Evolutionary conservation across 2,329 filamentous ascomycete species (phyloP).

Genomic region (Dendrostoma leiphaemia): DNA sequence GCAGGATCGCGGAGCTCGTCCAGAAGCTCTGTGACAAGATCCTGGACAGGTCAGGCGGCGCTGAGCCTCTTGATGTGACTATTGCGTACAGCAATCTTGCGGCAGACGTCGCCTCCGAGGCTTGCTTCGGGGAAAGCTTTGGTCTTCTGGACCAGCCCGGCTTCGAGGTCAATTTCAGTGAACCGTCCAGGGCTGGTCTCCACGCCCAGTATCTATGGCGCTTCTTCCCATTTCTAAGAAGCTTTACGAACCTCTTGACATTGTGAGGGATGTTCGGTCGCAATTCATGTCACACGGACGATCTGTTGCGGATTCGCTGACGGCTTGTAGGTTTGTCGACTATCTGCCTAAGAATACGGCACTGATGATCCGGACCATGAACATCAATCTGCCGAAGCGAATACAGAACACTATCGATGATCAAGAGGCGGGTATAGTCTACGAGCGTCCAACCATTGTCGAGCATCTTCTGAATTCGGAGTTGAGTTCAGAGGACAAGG

Average conservation of each 20-base stretch:
- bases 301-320: no score
- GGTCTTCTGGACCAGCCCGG: constrained; percentile 24
- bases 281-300: not conserved
- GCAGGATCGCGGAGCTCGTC: not conserved
- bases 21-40: constrained; percentile 9
- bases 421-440: not conserved
- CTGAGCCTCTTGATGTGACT: not conserved
- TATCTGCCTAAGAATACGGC: not conserved
- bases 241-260: not conserved
- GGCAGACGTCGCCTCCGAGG: not conserved
- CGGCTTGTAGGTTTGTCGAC: not conserved
- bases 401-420: not conserved
- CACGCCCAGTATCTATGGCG: not conserved
- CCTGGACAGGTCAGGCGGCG: not conserved
- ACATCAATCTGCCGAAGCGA: not conserved
- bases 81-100: constrained; percentile 3
- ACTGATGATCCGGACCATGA: constrained; percentile 1
- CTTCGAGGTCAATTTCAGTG: constrained; percentile 31
- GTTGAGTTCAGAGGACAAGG: not conserved
- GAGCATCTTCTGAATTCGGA: not conserved
- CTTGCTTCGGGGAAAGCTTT: constrained; percentile 2
- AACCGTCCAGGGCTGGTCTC: not conserved
- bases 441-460: not conserved
- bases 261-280: not conserved
- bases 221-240: not conserved